Conservation (phyloP, 164 flowering plant genomes). For the Annona squamosa region DNA sequence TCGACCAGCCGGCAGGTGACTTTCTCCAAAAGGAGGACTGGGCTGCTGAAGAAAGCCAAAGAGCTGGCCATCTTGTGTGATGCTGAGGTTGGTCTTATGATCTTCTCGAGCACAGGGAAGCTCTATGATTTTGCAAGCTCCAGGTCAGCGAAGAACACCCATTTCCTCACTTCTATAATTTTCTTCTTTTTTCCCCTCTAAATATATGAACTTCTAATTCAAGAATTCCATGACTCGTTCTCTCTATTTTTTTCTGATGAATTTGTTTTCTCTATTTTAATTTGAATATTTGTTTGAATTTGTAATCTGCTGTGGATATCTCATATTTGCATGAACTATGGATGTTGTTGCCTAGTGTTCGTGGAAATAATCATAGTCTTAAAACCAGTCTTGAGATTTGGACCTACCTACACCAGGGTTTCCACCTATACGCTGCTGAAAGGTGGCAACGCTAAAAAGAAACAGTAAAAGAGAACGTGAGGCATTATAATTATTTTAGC, state of each 20-base stretch:
- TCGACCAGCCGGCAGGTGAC: slow-evolving; percentile 76
- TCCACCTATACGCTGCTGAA: neutral
- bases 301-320: no score
- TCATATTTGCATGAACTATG: no score
- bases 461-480: neutral
- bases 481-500: neutral
- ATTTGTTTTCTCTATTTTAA: neutral
- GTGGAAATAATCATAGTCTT: neutral
- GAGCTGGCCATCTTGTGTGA: slow-evolving; percentile 74
- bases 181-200: neutral
- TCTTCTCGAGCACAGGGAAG: slow-evolving; percentile 72
- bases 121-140: slow-evolving; percentile 64
- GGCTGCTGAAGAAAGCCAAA: slow-evolving; percentile 67
- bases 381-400: neutral
- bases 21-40: slow-evolving; percentile 69
- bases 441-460: neutral
- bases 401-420: neutral
- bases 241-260: no score
- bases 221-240: no score
- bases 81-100: slow-evolving; percentile 68
- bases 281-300: neutral
- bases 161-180: neutral
- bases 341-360: neutral
- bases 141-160: slow-evolving; percentile 29
- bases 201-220: neutral